Base-by-base conservation (phyloP, 2,329 filamentous ascomycete genomes). In the Emericellopsis atlantica region DNA sequence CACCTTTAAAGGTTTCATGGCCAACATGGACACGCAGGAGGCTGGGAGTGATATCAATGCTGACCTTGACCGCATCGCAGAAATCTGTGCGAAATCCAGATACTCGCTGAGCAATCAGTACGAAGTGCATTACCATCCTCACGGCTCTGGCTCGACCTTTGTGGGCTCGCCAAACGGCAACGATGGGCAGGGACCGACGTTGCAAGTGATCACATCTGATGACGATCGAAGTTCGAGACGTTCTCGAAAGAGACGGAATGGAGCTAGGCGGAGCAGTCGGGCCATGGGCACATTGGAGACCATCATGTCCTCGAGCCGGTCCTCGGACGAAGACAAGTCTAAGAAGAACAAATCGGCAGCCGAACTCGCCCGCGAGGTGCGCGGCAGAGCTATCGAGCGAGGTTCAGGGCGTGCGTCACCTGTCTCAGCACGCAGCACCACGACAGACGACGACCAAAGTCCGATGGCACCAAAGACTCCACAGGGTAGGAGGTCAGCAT, bases 21-120 rank as follows among this genome's bases (percentile, higher is more conserved):
- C 69, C 40, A 70, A 72, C 43, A 64, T 76, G 37, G 65, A 72
- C 44, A 59, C 60, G 1, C 60, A 61, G 39, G 40, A 38, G 15
- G 52, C 51, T 5, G 58, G 57, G 6, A 59, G 58, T 38, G 66
- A 72, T 43, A 74, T 80, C 44, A 65, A 66, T 40, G 64, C 74
- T 11, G 74, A 79, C 49, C 59, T 81, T 39, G 76, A 81, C 45
- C 69, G 74, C 33, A 81, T 81, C 49, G 77, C 77, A 10, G 76
- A 81, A 54, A 81, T 81, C 26, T 81, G 76, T 57, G 77, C 77
- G 32, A 66, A 73, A 29, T 80, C 76, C 11, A 68, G 72, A 35
- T 81, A 80, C 54, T 80, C 76, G 33, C 54, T 81, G 40, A 79
- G 76, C 55, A 79, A 79, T 53, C 76, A 81, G 51, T 80, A 81